Evolutionary conservation across 768 basidiomycete genomes (phyloP), one percentile per base, ranked within the genome.

Genomic region (Termitomyces sp.): DNA sequence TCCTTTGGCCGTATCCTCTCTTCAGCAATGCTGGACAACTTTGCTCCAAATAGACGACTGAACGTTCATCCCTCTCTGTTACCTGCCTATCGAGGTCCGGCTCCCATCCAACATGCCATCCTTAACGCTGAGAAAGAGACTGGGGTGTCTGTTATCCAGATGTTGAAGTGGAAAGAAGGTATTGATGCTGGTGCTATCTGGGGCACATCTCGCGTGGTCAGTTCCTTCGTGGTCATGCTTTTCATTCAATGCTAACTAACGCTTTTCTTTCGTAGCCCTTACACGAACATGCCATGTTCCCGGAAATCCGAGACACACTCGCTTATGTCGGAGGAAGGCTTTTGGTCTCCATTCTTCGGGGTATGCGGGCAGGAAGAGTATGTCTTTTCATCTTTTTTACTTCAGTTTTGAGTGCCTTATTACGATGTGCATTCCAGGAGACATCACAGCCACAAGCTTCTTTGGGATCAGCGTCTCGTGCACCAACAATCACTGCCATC

Each of bases 21-120:
- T 0, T 66, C 74, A 5, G 64, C 75, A 2, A 73, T 89, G 52
- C 80, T 97, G 15, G 66, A 74, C 14, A 73, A 78, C 41, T 96
- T 96, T 64, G 77, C 72, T 0, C 73, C 75, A 0, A 63, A 69
- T 0, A 80, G 82, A 46, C 75, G 87, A 23, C 74, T 98, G 38
- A 97, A 98, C 64, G 83, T 98, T 6, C 94, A 98, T 64, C 93
- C 94, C 0, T 95, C 94, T 37, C 73, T 93, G 0, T 78, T 98
- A 35, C 94, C 94, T 0, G 75, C 78, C 28, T 94, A 91, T 68
- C 84, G 94, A n/a, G 94, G 94, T 0, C 84, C 94, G 9, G 91
- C 93, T 3, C 94, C 94, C 0, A 90, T 98, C 40, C 94, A 97
- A 64, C 88, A 85, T 63, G 79, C 87, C 0, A 75, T 98, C 41